Percentiles rank a stretch among this genome's conserved stretches.
Evolutionary conservation across 805 yeast species (phyloP).

Genomic region (Citeromyces nyonsensis): DNA sequence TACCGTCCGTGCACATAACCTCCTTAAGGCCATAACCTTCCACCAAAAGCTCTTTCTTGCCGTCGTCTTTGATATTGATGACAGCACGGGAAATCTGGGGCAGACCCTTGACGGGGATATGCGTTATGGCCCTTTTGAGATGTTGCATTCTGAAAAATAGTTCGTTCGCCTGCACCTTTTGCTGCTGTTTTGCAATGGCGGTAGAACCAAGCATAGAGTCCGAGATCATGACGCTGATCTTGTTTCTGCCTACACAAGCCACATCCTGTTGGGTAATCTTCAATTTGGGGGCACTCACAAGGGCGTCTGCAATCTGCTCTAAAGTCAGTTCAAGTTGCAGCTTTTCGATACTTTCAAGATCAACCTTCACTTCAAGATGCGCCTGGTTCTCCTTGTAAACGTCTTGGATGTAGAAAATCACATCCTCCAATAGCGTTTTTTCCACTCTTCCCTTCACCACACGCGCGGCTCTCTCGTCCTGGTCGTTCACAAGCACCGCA

Average conservation of each 20-base stretch:
- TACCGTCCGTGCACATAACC: constrained; percentile 97
- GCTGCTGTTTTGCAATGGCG: constrained; percentile 16
- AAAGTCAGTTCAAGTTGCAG: constrained; percentile 80
- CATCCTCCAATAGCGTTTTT: constrained; percentile 76
- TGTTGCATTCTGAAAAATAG: constrained; percentile 83
- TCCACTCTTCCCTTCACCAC: constrained; percentile 97
- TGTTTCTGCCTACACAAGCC: constrained; percentile 45
- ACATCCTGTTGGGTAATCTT: constrained; percentile 69
- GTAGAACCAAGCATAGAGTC: constrained; percentile 20
- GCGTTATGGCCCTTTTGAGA: constrained; percentile 71
- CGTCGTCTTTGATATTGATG: constrained; percentile 78
- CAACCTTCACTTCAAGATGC: constrained; percentile 68
- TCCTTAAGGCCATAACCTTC: constrained; percentile 96
- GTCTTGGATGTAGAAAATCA: constrained; percentile 84
- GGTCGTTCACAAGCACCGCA: constrained; percentile 82
- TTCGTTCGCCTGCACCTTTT: constrained; percentile 24
- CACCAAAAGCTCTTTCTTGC: constrained; percentile 79
- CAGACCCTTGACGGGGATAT: constrained; percentile 84
- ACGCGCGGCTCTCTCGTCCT: constrained; percentile 95
- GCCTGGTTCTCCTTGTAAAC: constrained; percentile 75
- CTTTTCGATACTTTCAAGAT: constrained; percentile 70
- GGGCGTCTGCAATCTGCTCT: constrained; percentile 76
- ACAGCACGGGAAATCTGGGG: constrained; percentile 91
- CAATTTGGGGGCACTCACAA: constrained; percentile 74
- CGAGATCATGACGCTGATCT: constrained; percentile 48